A percentile compares a stretch with the other conserved stretches of the same genome.
Conservation (phyloP, 192 early-diverging fungal genomes). For the Coemansia umbellata region DNA sequence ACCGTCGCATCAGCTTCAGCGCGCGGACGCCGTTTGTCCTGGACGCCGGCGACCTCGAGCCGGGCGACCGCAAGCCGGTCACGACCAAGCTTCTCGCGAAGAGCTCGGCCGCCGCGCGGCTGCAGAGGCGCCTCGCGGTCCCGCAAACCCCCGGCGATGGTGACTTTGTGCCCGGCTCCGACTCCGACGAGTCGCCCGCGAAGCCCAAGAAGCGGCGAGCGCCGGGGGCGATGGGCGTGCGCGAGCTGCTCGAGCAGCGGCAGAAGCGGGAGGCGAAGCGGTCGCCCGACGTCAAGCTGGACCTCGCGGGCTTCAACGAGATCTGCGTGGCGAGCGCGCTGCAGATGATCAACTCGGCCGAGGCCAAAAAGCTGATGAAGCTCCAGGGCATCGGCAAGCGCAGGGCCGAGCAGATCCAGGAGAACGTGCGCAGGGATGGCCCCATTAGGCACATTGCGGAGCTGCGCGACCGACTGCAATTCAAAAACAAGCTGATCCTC, state of each 20-base stretch:
- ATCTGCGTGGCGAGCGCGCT: conserved; percentile 48
- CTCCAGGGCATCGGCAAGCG: conserved; percentile 59
- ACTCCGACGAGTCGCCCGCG: not conserved
- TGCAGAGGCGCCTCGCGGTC: conserved; percentile 13
- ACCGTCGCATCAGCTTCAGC: conserved; percentile 45
- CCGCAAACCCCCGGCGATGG: conserved; percentile 33
- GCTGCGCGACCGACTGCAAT: conserved; percentile 31
- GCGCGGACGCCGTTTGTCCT: conserved; percentile 40
- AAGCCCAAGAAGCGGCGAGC: conserved; percentile 6
- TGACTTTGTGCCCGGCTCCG: conserved; percentile 2
- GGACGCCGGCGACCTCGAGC: conserved; percentile 26
- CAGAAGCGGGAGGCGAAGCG: not conserved
- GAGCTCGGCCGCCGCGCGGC: conserved; percentile 31
- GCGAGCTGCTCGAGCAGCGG: conserved; percentile 32
- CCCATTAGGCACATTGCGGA: conserved; percentile 39
- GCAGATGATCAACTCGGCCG: conserved; percentile 55
- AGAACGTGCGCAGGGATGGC: conserved; percentile 35
- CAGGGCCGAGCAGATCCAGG: conserved; percentile 56
- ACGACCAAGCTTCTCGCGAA: conserved; percentile 24
- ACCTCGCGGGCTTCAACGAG: conserved; percentile 32
- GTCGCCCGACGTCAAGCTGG: conserved; percentile 13
- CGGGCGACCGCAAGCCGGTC: conserved; percentile 11
- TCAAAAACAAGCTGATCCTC: conserved; percentile 46
- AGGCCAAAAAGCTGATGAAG: conserved; percentile 52
- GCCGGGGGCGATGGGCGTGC: conserved; percentile 35